Evolutionary conservation across 2,329 filamentous ascomycete species (phyloP), one percentile per base, ranked within the genome.

Genomic region (Ceratocystis diversiconidia): DNA sequence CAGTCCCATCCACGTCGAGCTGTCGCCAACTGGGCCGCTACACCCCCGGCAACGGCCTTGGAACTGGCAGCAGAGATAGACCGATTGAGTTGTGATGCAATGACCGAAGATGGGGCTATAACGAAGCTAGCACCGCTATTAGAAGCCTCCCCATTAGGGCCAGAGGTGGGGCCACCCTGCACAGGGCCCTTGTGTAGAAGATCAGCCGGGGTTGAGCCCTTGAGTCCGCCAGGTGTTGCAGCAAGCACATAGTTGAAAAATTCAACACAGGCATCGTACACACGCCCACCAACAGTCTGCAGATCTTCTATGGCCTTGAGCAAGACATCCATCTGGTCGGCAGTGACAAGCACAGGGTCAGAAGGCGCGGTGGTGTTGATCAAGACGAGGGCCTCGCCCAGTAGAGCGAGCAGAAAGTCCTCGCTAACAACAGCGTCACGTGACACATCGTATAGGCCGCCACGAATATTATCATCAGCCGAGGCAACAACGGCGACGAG

Each of bases 401-500:
- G 80, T 15, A 97, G 79, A 2, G 88, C 85, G 7, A 96, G 79
- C 25, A 97, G 76, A 63, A 92, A 92, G 71, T 97, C 92, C 68
- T 95, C 89, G 70, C 89, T 89, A 19, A 96, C 88, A 5, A 95
- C 90, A 0, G 89, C 86, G 71, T 92, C 88, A 12, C 89, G 83
- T 19, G 84, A 82, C 28, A 86, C 85, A 72, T 97, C 92, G 73
- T 91, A 95, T 1, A 96, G 79, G 0, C 92, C 92, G 65, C 92
- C 92, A 66, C 89, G 88, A 70, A 97, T 95, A 72, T 90, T 92
- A 74, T 96, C 91, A 66, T 89, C 88, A 1, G 92, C 87, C 72
- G 89, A 94, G 64, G 86, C 84, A 70, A 96, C 88, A 67, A 95
- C 87, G n/a, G 90, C 87, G 55, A 90, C 80, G 62, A 97, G 79